Evolutionary conservation across 768 basidiomycete genomes (phyloP), one percentile per base, ranked within the genome.

Genomic region (Hygrophoropsis aurantiaca): DNA sequence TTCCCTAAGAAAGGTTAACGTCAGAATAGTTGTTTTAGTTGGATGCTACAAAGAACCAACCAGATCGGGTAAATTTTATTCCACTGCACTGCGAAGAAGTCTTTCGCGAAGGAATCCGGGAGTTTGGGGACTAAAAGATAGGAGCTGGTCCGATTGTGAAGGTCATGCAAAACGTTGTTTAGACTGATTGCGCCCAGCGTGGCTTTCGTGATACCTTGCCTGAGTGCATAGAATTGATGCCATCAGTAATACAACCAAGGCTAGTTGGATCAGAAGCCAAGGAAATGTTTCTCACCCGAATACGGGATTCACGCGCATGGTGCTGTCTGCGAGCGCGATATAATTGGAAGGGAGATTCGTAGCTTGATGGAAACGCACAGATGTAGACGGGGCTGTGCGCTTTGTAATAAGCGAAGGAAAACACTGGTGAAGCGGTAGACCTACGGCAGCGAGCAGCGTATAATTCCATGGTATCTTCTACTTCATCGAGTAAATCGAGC

Each of bases 281-380:
- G n/a, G n/a, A n/a, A n/a, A n/a, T n/a, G n/a, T n/a, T n/a, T n/a
- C 44, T 33, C 25, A 57, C 55, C 53, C 59, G 42, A 45, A 49
- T 8, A 53, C 37, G 11, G 61, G 62, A 33, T 60, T 60, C 15
- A 62, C n/a, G 33, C 38, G 34, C 65, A 69, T 62, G 7, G 65
- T 56, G 26, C 65, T 60, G 40, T 71, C 69, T n/a, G 69, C 69
- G 23, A 70, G 5, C 1, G 66, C 68, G 30, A 69, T 51, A 36
- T 58, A 71, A 45, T 70, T 71, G 9, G 49, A 42, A 1, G 69
- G 69, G 6, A 70, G 44, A 35, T 60, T 54, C 15, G 30, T 41
- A 3, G 51, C 59, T 18, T 34, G 34, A 34, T 68, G 60, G 42
- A 68, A 70, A 15, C 44, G 54, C 23, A 67, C 44, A 42, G 58